A percentile compares a stretch with the other conserved stretches of the same genome.
These are phyloP conservation scores for Stenogyne calaminthoides DNA, from an alignment of 305 asterid genomes.

Conservation along the genomic window DNA sequence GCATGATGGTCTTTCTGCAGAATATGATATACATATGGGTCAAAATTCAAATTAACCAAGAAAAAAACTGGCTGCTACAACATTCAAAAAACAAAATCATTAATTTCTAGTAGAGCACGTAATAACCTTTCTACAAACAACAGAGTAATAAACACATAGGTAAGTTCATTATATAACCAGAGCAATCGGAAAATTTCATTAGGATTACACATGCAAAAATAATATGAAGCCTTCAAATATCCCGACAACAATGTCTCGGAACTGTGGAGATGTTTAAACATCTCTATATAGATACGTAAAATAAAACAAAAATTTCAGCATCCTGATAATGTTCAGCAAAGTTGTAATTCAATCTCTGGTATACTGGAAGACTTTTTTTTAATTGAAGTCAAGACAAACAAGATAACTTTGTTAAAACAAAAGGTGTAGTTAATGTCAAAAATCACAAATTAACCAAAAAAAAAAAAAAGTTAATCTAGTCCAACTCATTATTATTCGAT, in stretches of 20 bases:
- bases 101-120: slow-evolving; percentile 3
- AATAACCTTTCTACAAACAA: background rate
- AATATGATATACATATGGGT: slow-evolving; percentile 31
- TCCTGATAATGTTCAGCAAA: too few species aligned
- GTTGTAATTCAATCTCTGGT: slow-evolving; percentile 10
- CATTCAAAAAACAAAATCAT: slow-evolving; percentile 18
- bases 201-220: background rate
- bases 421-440: background rate
- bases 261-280: background rate
- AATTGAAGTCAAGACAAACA: slow-evolving; percentile 18
- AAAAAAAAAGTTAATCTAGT: background rate
- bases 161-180: background rate
- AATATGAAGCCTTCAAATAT: background rate
- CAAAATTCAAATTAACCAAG: slow-evolving; percentile 23
- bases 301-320: too few species aligned
- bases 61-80: slow-evolving; percentile 4
- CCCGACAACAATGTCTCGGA: background rate
- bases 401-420: background rate
- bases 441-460: background rate
- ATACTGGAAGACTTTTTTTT: background rate
- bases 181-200: background rate
- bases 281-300: background rate
- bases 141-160: background rate
- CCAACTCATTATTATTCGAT: background rate
- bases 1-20: slow-evolving; percentile 91